Conservation (phyloP, 768 basidiomycete genomes). For the Termitomyces eurrhizus region DNA sequence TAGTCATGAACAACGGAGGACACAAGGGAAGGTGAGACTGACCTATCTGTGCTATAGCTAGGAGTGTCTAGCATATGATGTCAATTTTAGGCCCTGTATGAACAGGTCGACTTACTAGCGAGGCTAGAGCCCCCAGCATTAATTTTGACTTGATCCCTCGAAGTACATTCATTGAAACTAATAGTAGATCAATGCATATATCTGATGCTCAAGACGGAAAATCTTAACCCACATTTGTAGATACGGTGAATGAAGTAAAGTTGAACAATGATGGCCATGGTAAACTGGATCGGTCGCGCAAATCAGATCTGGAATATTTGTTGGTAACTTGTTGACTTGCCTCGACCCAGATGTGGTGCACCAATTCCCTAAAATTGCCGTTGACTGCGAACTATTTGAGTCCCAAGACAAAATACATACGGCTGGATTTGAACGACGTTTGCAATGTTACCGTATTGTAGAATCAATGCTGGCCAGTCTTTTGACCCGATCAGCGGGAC, state of each 20-base stretch:
- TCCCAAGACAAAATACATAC: not conserved
- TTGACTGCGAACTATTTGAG: not conserved
- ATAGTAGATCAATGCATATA: not conserved
- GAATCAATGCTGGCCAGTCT: conserved; percentile 1
- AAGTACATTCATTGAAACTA: not conserved
- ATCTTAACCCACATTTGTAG: not conserved
- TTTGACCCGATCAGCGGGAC: not conserved
- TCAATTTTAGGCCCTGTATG: not conserved
- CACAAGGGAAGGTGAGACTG: not conserved
- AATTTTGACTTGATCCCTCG: not conserved
- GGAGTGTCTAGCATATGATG: not conserved
- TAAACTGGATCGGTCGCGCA: not conserved
- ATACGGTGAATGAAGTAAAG: conserved; percentile 2
- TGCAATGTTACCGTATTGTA: not conserved
- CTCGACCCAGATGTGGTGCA: not conserved
- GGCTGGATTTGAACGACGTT: not conserved
- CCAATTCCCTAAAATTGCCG: not conserved
- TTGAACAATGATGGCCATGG: not conserved
- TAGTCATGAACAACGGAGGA: not conserved
- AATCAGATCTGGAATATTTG: not conserved
- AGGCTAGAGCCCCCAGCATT: not conserved
- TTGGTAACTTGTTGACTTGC: not conserved
- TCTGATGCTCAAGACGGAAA: not conserved
- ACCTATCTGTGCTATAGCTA: not conserved
- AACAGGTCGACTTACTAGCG: not conserved